These are phyloP conservation scores for Sugiyamaella lignohabitans DNA, from an alignment of 805 yeast genomes.

Conservation along the genomic window DNA sequence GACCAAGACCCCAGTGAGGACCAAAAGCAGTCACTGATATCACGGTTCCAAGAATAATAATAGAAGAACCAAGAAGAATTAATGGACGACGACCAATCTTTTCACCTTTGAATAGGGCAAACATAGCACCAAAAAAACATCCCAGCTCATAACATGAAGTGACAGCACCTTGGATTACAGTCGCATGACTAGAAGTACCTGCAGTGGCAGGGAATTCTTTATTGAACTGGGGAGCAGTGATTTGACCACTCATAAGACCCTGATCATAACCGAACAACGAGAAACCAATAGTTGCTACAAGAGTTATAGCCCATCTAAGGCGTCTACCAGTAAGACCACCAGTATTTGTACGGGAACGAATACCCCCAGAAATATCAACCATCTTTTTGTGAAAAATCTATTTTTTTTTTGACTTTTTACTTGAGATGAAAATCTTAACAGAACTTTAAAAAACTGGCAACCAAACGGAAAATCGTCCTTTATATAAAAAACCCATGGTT, in stretches of 20 bases:
- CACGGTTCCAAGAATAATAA: conserved; percentile 56
- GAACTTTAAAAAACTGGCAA: no score
- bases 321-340: conserved; percentile 51
- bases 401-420: no score
- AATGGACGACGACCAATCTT: conserved; percentile 58
- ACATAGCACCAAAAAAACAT: conserved; percentile 66
- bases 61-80: conserved; percentile 48
- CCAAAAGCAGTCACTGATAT: conserved; percentile 44
- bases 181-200: conserved; percentile 40
- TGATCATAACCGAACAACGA: conserved; percentile 73
- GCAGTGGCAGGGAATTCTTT: conserved; percentile 53
- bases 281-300: conserved; percentile 59
- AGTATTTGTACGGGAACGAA: conserved; percentile 39
- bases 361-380: no score
- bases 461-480: no score
- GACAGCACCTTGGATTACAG: conserved; percentile 54
- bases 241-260: conserved; percentile 51
- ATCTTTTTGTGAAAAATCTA: no score
- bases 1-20: conserved; percentile 43
- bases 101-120: conserved; percentile 58
- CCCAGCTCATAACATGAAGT: conserved; percentile 56
- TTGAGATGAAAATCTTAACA: no score
- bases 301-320: conserved; percentile 44
- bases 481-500: no score
- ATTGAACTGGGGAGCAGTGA: conserved; percentile 55